Evolutionary conservation across 495 filamentous ascomycete species (phyloP).

Genomic region (Elaphomyces granulatus): DNA sequence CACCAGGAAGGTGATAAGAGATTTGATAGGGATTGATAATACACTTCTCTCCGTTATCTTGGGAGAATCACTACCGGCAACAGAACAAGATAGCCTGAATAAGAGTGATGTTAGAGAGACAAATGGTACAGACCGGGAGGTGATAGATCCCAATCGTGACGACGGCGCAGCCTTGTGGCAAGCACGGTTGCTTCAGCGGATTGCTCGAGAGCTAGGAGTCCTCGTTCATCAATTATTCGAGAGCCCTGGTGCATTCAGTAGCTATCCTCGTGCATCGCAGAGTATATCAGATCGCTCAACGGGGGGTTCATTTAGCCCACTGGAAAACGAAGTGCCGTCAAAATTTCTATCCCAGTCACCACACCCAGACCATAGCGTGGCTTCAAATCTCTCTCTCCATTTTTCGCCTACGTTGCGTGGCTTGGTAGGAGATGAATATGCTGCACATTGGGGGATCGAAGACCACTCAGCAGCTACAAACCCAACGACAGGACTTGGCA

Average conservation of each 20-base stretch:
- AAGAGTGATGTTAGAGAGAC: slow-evolving; percentile 6
- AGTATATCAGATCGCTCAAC: slow-evolving; percentile 9
- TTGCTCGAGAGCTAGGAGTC: slow-evolving; percentile 73
- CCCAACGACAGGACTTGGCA: too few species aligned
- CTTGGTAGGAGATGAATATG: slow-evolving; percentile 29
- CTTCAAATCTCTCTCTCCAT: slow-evolving; percentile 18
- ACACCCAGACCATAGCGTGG: too few species aligned
- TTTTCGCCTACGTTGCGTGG: slow-evolving; percentile 33
- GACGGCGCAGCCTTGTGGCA: slow-evolving; percentile 51
- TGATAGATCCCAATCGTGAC: slow-evolving; percentile 8
- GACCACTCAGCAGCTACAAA: slow-evolving; percentile 41
- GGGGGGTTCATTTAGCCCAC: too few species aligned
- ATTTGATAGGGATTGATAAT: slow-evolving; percentile 87
- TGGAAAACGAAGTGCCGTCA: too few species aligned
- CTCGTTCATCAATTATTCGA: slow-evolving; percentile 71
- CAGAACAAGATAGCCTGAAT: slow-evolving; percentile 17
- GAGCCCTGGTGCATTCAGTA: slow-evolving; percentile 68
- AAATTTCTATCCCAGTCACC: too few species aligned
- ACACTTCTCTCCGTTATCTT: slow-evolving; percentile 70
- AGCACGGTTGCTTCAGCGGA: slow-evolving; percentile 59
- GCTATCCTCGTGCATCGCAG: slow-evolving; percentile 40
- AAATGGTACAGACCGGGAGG: slow-evolving; percentile 5
- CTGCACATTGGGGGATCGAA: slow-evolving; percentile 54
- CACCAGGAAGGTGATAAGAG: slow-evolving; percentile 71
- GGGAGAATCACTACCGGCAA: slow-evolving; percentile 59